Evolutionary conservation across 192 early-diverging fungal species (phyloP), one percentile per base, ranked within the genome.

Genomic region (Geosiphon pyriformis): DNA sequence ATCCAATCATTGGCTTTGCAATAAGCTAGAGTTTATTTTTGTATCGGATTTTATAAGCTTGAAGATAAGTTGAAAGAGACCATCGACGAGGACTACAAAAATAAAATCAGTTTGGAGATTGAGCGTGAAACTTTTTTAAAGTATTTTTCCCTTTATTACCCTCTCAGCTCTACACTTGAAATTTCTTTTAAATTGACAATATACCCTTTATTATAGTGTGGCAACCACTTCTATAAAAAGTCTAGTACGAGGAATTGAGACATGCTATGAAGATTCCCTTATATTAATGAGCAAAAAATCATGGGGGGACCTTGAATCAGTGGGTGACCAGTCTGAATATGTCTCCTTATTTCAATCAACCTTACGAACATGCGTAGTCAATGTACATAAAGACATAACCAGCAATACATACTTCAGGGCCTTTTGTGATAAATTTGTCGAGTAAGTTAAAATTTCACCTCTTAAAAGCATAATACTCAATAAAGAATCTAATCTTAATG

Each of bases 311-410:
- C 65, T 98, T 54, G 87, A 92, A 58, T 79, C 85, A 8, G 95
- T 98, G 18, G 96, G 95, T 11, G 96, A 99, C 74, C 96, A 99
- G 72, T 94, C 91, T 0, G 86, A 83, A 46, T 94, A 95, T 72
- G 84, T 99, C 11, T 79, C 84, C 2, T 63, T 80, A 62, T 81
- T 93, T 11, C 85, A 86, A 33, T 75, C 72, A 1, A 78, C 79
- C 7, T 68, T 96, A 2, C 74, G 74, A 22, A 68, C 78, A 0
- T 80, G 79, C 49, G 78, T 90, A 4, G 76, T 78, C 8, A 69
- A 81, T 4, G 79, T 92, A 6, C 79, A 88, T 42, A 79, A 78
- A 25, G 72, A 76, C 20, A 76, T 99, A 25, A 83, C 85, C 23
- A 86, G 78, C 62, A 77, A 80, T 51, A 84, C 91, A 49, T 96